Base-by-base conservation (phyloP, 495 filamentous ascomycete species). In the Evansstolkia leycettana region DNA sequence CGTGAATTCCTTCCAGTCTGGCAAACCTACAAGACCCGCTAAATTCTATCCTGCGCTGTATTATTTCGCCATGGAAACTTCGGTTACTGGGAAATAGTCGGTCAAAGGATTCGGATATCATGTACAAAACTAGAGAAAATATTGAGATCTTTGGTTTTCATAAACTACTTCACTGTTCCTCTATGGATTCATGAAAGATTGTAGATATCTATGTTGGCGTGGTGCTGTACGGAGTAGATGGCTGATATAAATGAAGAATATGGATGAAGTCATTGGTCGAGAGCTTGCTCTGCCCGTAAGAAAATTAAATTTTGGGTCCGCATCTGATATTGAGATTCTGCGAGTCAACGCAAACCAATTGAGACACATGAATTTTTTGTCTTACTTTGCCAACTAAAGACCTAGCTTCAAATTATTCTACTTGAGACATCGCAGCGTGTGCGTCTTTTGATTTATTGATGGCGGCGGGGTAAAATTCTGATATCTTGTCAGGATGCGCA, bases 11-110 rank as follows among this genome's bases (percentile, higher is more conserved):
- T 14, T 39, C 55, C 33, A 92, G 84, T 80, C 54, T 92, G 83
- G 83, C 84, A 92, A 72, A 85, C 72, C 52, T 76, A 86, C 60
- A 86, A 86, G 72, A 67, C 63, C 51, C 50, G 51, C 39, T 65
- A 65, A 60, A 43, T 29, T 20, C 35, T 28, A 19, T 38, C 27
- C 11, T 45, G 44, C 35, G 41, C 19, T 37, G 33, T 28, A 33
- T 34, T 27, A 28, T 28, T 40, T 48, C 46, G 43, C 40, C 36
- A 46, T 39, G 41, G 40, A 38, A 46, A 38, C 25, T 18, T 35
- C 43, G 41, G 44, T 20, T 24, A 39, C 37, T 36, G 33, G 37
- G 39, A 39, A 6, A 11, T 41, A 44, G 42, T 39, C 34, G 34
- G 34, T 46, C 40, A 39, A 43, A 48, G 42, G 41, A 42, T 43